Percentiles rank a stretch among this genome's conserved stretches.
Conservation (phyloP, 2,329 filamentous ascomycete genomes). For the Neocucurbitaria cava region DNA sequence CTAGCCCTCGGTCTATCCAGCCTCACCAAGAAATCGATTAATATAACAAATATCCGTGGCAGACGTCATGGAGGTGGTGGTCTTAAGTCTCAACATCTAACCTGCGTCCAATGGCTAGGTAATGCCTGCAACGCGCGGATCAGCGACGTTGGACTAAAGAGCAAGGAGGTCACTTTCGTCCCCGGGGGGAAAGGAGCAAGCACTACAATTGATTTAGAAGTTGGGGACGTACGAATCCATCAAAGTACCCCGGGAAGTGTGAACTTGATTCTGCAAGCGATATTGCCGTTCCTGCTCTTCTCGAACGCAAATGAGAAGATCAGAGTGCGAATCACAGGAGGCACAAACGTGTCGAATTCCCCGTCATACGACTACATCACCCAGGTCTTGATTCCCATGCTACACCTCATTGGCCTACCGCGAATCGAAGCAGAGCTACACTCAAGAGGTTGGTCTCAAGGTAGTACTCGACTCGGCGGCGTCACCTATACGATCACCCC, state of each 20-base stretch:
- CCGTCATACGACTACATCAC: slow-evolving; percentile 64
- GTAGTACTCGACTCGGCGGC: slow-evolving; percentile 54
- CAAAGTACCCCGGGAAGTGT: slow-evolving; percentile 58
- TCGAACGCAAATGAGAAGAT: slow-evolving; percentile 22
- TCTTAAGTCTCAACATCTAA: slow-evolving; percentile 64
- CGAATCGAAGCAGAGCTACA: slow-evolving; percentile 52
- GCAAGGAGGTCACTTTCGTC: slow-evolving; percentile 51
- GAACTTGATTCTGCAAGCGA: slow-evolving; percentile 64
- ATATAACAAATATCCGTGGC: slow-evolving; percentile 62
- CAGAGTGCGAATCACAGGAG: slow-evolving; percentile 59
- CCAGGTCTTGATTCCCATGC: slow-evolving; percentile 63
- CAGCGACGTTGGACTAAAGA: slow-evolving; percentile 52
- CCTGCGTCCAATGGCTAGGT: slow-evolving; percentile 61
- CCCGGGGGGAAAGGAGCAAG: slow-evolving; percentile 1
- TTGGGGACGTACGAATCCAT: slow-evolving; percentile 43
- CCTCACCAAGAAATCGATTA: slow-evolving; percentile 58
- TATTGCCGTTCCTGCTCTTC: slow-evolving; percentile 65
- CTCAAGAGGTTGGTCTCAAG: slow-evolving; percentile 62
- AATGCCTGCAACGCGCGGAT: slow-evolving; percentile 55
- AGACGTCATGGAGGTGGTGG: slow-evolving; percentile 60
- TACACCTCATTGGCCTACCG: slow-evolving; percentile 59
- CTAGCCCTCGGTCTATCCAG: slow-evolving; percentile 63
- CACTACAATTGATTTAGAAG: background rate
- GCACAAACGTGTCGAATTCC: slow-evolving; percentile 64
- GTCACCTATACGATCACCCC: slow-evolving; percentile 59